Conservation (phyloP, 768 basidiomycete genomes). For the Termitomyces sp. region DNA sequence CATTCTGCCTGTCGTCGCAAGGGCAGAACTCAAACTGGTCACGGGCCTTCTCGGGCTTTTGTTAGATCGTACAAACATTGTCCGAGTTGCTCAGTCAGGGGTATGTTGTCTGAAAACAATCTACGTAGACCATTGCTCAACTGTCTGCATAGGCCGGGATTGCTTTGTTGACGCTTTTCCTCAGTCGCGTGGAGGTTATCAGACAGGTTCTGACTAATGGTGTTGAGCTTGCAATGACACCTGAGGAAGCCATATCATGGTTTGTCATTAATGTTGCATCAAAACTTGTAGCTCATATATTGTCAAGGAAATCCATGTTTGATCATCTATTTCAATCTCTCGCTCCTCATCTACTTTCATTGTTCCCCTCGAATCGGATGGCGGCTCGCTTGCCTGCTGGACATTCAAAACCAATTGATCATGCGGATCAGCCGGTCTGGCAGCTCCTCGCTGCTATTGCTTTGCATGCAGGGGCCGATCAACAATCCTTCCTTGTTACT, state of each 20-base stretch:
- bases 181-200: slow-evolving; percentile 91
- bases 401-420: slow-evolving; percentile 46
- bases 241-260: slow-evolving; percentile 80
- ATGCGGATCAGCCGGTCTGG: slow-evolving; percentile 91
- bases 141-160: slow-evolving; percentile 70
- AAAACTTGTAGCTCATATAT: slow-evolving; percentile 4
- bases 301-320: slow-evolving; percentile 80
- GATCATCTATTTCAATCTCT: slow-evolving; percentile 83
- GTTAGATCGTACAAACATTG: slow-evolving; percentile 73
- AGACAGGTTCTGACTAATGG: slow-evolving; percentile 62
- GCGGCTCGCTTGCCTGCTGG: slow-evolving; percentile 34
- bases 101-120: slow-evolving; percentile 40
- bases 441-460: slow-evolving; percentile 89
- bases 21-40: slow-evolving; percentile 76
- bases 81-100: slow-evolving; percentile 71
- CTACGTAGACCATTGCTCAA: slow-evolving; percentile 6
- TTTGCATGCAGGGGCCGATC: slow-evolving; percentile 76
- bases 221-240: slow-evolving; percentile 44
- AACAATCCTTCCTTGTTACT: slow-evolving; percentile 86
- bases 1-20: slow-evolving; percentile 77
- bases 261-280: slow-evolving; percentile 19
- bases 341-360: slow-evolving; percentile 65
- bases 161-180: slow-evolving; percentile 83
- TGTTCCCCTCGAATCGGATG: slow-evolving; percentile 90
- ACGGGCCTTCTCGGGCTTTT: slow-evolving; percentile 84